Evolutionary conservation across 2,329 filamentous ascomycete species (phyloP).

Genomic region (Fusarium sp.): DNA sequence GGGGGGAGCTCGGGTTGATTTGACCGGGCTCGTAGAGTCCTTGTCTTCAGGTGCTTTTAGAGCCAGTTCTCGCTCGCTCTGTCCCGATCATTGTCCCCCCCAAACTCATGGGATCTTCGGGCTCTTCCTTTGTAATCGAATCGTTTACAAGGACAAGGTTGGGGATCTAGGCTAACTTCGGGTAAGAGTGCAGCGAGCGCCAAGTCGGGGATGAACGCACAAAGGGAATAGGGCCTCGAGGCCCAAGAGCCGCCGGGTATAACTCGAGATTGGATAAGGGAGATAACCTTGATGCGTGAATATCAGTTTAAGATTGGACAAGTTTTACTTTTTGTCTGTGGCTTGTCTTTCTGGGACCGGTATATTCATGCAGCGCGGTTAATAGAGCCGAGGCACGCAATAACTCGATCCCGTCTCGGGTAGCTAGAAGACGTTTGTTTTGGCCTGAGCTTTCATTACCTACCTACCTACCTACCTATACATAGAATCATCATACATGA

Average conservation of each 20-base stretch:
- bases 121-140: conserved; percentile 18
- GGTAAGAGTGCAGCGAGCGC: conserved; percentile 32
- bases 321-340: conserved; percentile 22
- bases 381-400: conserved; percentile 23
- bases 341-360: conserved; percentile 11
- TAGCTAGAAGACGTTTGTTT: conserved; percentile 23
- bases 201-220: conserved; percentile 37
- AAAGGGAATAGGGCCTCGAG: conserved; percentile 38
- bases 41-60: neutral
- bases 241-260: conserved; percentile 23
- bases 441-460: conserved; percentile 26
- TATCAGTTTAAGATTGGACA: conserved; percentile 25
- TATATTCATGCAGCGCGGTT: conserved; percentile 6
- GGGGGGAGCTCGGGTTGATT: conserved; percentile 21
- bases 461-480: too few relatives aligned
- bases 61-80: conserved; percentile 23
- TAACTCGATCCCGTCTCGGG: conserved; percentile 25
- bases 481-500: conserved; percentile 28
- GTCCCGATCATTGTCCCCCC: conserved; percentile 20
- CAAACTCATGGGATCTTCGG: conserved; percentile 17
- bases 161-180: conserved; percentile 26
- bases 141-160: conserved; percentile 31
- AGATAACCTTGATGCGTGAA: conserved; percentile 22
- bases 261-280: conserved; percentile 24
- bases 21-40: conserved; percentile 21